Conservation (phyloP, 2,329 filamentous ascomycete genomes). For the Hymenoscyphus salicellus region DNA sequence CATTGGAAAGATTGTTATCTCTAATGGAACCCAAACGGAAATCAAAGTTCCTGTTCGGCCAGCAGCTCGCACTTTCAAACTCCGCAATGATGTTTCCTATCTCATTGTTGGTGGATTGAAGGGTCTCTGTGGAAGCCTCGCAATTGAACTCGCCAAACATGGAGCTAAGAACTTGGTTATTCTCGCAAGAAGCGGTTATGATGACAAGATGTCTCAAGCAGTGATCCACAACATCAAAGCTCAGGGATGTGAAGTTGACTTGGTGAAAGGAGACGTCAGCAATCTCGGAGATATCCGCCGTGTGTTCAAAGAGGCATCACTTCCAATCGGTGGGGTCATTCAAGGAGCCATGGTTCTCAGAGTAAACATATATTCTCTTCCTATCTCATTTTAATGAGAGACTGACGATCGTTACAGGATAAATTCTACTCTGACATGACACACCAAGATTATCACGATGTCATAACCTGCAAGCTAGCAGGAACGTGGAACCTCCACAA, state of each 20-base stretch:
- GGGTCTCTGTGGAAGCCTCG: conserved; percentile 24
- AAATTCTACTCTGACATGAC: conserved; percentile 32
- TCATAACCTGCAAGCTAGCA: conserved; percentile 36
- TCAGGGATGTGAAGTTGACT: conserved; percentile 41
- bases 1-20: conserved; percentile 42
- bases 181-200: conserved; percentile 12
- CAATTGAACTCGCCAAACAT: conserved; percentile 5
- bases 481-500: conserved; percentile 24
- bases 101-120: conserved; percentile 27
- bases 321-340: conserved; percentile 44
- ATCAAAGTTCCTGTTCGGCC: conserved; percentile 11
- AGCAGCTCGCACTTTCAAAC: not conserved
- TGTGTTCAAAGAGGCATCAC: not conserved
- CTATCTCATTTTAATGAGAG: not conserved
- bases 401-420: conserved; percentile 2
- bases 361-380: conserved; percentile 2
- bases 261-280: conserved; percentile 37
- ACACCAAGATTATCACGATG: conserved; percentile 37
- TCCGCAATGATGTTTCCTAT: conserved; percentile 20
- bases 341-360: conserved; percentile 45
- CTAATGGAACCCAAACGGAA: conserved; percentile 8
- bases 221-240: conserved; percentile 33
- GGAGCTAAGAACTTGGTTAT: not conserved
- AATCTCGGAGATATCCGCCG: conserved; percentile 3
- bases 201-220: not conserved